Conservation (phyloP, 257 asterid species). For the Solanum tacnaense region DNA sequence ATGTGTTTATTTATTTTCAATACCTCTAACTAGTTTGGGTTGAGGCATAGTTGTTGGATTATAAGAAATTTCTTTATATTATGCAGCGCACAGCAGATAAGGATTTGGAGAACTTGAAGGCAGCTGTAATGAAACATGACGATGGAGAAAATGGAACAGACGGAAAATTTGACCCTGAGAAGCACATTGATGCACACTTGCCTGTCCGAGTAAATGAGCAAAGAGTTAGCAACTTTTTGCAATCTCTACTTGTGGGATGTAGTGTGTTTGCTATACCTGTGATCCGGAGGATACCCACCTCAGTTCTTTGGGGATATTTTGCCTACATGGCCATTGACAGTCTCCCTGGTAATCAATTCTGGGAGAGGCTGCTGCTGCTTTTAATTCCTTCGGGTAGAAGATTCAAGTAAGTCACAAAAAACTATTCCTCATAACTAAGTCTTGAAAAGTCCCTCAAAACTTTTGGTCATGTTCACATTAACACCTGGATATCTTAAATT, state of each 20-base stretch:
- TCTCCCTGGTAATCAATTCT: conserved; percentile 89
- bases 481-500: background rate
- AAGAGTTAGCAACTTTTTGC: conserved; percentile 80
- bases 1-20: background rate
- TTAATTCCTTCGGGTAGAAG: conserved; percentile 77
- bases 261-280: conserved; percentile 61
- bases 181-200: conserved; percentile 68
- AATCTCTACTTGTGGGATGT: conserved; percentile 72
- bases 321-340: conserved; percentile 99
- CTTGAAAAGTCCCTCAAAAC: background rate
- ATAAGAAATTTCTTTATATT: background rate
- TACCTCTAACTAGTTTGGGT: background rate
- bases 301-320: conserved; percentile 95
- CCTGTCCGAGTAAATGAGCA: conserved; percentile 97
- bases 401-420: conserved; percentile 58
- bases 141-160: conserved; percentile 22
- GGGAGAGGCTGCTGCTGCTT: conserved; percentile 81
- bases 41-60: background rate
- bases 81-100: conserved; percentile 50
- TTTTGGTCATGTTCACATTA: background rate
- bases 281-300: conserved; percentile 75
- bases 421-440: background rate
- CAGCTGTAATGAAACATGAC: conserved; percentile 63
- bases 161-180: conserved; percentile 53
- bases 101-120: conserved; percentile 69